Evolutionary conservation across 306 rosid species (phyloP).

Genomic region (Cercis canadensis): DNA sequence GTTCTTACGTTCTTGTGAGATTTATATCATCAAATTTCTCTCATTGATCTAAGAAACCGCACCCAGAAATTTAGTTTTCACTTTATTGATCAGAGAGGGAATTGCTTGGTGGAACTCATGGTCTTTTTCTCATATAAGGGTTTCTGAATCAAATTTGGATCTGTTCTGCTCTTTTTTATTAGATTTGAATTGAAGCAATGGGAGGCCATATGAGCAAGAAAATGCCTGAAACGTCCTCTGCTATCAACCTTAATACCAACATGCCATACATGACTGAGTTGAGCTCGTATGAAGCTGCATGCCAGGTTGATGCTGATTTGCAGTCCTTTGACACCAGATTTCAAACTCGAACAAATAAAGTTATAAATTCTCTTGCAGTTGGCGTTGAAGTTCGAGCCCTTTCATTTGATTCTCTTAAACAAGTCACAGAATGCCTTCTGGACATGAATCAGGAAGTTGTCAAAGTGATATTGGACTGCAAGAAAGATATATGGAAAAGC

Average conservation of each 20-base stretch:
- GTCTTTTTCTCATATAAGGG: slow-evolving; percentile 15
- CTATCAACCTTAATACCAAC: slow-evolving; percentile 45
- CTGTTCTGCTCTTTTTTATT: slow-evolving; percentile 18
- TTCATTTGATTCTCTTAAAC: slow-evolving; percentile 80
- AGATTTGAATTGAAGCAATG: slow-evolving; percentile 59
- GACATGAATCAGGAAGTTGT: slow-evolving; percentile 98
- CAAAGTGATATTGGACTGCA: slow-evolving; percentile 84
- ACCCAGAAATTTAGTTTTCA: slow-evolving; percentile 9
- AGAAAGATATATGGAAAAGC: slow-evolving; percentile 93
- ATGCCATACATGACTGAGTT: slow-evolving; percentile 67
- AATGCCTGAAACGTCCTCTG: slow-evolving; percentile 49
- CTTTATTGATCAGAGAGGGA: slow-evolving; percentile 4
- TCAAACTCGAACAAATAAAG: slow-evolving; percentile 75
- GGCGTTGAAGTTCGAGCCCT: slow-evolving; percentile 91
- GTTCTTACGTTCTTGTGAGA: slow-evolving; percentile 14
- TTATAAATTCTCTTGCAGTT: slow-evolving; percentile 74
- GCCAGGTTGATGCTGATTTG: slow-evolving; percentile 73
- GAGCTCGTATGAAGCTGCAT: slow-evolving; percentile 82
- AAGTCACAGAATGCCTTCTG: slow-evolving; percentile 80
- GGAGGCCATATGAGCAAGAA: slow-evolving; percentile 86
- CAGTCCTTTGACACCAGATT: slow-evolving; percentile 74
- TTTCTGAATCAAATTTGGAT: slow-evolving; percentile 43
- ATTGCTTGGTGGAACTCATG: slow-evolving; percentile 25
- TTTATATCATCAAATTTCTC: slow-evolving; percentile 11
- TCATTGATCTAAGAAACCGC: slow-evolving; percentile 8